A percentile compares a stretch with the other conserved stretches of the same genome.
Evolutionary conservation across 805 yeast genomes (phyloP).

Genomic region (Brettanomyces anomalus): DNA sequence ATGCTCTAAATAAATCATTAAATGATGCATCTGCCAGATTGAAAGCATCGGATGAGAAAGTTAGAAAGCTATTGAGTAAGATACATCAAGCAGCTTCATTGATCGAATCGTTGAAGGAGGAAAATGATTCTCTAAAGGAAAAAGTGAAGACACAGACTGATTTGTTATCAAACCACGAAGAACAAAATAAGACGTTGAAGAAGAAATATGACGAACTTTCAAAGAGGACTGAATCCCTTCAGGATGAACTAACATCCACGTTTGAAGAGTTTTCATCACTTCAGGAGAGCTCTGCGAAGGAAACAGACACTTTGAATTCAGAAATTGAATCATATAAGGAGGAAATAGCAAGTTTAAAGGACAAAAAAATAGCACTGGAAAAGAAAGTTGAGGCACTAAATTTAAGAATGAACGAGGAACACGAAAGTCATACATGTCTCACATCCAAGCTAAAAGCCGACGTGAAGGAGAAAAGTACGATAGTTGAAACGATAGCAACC

Average conservation of each 20-base stretch:
- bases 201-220: conserved; percentile 15
- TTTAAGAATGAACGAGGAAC: neutral
- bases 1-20: conserved; percentile 15
- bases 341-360: conserved; percentile 6
- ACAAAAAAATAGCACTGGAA: conserved; percentile 6
- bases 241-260: conserved; percentile 15
- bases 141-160: conserved; percentile 6
- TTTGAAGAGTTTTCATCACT: conserved; percentile 13
- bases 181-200: conserved; percentile 4
- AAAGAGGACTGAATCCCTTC: conserved; percentile 7
- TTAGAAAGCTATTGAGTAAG: conserved; percentile 12
- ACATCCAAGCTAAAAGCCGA: too few relatives aligned
- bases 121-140: conserved; percentile 12
- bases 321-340: conserved; percentile 21
- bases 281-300: conserved; percentile 14
- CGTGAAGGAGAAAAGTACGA: too few relatives aligned
- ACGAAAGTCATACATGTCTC: neutral
- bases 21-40: conserved; percentile 18
- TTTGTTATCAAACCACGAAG: neutral
- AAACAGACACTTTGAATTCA: conserved; percentile 25
- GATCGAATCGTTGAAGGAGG: conserved; percentile 18
- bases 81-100: conserved; percentile 20
- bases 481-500: neutral
- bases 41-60: conserved; percentile 15
- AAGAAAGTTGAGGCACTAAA: conserved; percentile 1